A percentile compares a stretch with the other conserved stretches of the same genome.
phyloP scores from a whole-genome alignment of 2,329 filamentous ascomycete genomes.

The Seiridium unicorne region DNA sequence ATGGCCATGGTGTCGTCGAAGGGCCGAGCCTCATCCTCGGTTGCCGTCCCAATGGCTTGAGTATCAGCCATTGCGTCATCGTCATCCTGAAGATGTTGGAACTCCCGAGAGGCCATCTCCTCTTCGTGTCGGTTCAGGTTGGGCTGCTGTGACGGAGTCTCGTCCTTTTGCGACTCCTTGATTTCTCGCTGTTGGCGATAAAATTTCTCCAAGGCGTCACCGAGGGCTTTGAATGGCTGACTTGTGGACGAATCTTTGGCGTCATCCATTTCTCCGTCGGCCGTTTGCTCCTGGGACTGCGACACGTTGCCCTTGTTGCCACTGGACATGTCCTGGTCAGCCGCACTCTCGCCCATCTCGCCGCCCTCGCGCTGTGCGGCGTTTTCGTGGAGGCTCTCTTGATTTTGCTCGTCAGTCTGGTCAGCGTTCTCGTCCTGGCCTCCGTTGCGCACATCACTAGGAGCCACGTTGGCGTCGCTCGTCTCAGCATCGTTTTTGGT shows the following conservation, averaged over 20 bases:
- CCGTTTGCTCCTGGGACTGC: conserved; percentile 41
- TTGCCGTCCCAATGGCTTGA: conserved; percentile 86
- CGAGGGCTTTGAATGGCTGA: conserved; percentile 90
- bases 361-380: conserved; percentile 65
- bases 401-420: conserved; percentile 57
- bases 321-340: conserved; percentile 61
- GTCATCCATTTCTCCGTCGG: conserved; percentile 41
- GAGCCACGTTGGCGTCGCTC: conserved; percentile 60
- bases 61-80: conserved; percentile 77
- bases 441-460: conserved; percentile 62
- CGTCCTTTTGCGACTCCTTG: conserved; percentile 54
- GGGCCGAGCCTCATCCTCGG: conserved; percentile 80
- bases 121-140: conserved; percentile 49
- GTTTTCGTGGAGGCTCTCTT: conserved; percentile 59
- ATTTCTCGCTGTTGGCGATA: conserved; percentile 88
- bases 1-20: conserved; percentile 89
- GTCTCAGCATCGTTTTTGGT: conserved; percentile 45
- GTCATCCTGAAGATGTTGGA: conserved; percentile 84
- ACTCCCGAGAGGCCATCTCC: conserved; percentile 69
- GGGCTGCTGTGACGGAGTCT: conserved; percentile 39
- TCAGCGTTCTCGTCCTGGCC: conserved; percentile 66
- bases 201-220: conserved; percentile 90
- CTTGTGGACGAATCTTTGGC: conserved; percentile 41
- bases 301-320: conserved; percentile 61
- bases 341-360: conserved; percentile 61